phyloP scores from a whole-genome alignment of 2,329 filamentous ascomycete genomes.

The Colletotrichum costaricense region DNA sequence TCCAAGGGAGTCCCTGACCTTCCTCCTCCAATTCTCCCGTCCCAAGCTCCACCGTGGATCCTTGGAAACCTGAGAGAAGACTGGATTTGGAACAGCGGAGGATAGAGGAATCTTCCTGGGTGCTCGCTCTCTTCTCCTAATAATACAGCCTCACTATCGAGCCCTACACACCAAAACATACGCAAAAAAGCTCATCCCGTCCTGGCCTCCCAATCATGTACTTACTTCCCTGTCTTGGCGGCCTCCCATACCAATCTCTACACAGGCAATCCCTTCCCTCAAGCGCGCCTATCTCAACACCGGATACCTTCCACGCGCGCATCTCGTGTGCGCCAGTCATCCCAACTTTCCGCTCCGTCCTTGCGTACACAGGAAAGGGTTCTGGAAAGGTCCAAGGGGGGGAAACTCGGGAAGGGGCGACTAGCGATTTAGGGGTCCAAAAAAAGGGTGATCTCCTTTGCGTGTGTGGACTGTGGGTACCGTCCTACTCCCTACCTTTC shows the following conservation, averaged over 20 bases:
- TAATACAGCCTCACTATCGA: constrained; percentile 10
- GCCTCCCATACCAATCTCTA: background rate
- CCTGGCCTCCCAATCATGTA: too few relatives aligned
- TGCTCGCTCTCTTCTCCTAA: background rate
- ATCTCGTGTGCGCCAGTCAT: background rate
- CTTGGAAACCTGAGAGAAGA: background rate
- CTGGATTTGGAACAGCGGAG: too few relatives aligned
- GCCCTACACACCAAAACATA: constrained; percentile 6
- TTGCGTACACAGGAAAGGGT: background rate
- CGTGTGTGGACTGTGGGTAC: background rate
- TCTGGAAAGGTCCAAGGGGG: background rate
- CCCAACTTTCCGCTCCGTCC: background rate
- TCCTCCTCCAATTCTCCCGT: background rate
- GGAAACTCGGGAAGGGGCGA: background rate
- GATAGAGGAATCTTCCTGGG: background rate
- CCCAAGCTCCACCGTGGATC: background rate
- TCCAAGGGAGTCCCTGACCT: constrained; percentile 4
- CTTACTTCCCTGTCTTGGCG: background rate
- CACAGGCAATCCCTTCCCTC: constrained; percentile 5
- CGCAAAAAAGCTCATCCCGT: background rate
- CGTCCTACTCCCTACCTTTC: too few relatives aligned
- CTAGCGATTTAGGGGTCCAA: background rate
- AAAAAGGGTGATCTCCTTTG: background rate
- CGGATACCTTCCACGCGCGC: background rate
- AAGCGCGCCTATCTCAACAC: background rate